These are phyloP conservation scores for Aspergillus sojae DNA, from an alignment of 2,329 filamentous ascomycete species.

Conservation along the genomic window DNA sequence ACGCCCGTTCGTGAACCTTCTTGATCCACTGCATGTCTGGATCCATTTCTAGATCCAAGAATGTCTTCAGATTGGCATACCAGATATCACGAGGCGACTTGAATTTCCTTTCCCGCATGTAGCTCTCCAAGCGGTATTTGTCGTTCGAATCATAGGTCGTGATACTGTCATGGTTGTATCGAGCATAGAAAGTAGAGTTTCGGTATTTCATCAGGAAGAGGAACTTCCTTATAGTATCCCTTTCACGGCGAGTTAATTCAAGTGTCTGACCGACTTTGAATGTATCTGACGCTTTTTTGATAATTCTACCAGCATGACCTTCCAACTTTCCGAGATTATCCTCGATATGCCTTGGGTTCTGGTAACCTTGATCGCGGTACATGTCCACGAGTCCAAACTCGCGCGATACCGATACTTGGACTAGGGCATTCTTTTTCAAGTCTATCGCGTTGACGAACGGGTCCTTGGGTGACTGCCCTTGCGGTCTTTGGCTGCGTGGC, in stretches of 20 bases:
- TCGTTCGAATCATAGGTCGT: slow-evolving; percentile 38
- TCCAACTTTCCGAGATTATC: slow-evolving; percentile 31
- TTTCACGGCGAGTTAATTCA: slow-evolving; percentile 34
- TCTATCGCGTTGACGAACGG: background rate
- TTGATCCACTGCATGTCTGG: slow-evolving; percentile 27
- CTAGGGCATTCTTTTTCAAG: slow-evolving; percentile 1
- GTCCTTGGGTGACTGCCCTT: background rate
- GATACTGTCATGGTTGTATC: slow-evolving; percentile 38
- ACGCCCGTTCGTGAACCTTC: slow-evolving; percentile 27
- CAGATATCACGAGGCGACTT: slow-evolving; percentile 37
- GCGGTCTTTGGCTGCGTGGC: background rate
- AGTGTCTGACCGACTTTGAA: slow-evolving; percentile 20
- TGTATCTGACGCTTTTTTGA: slow-evolving; percentile 26
- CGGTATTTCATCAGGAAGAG: slow-evolving; percentile 52
- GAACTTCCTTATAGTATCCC: slow-evolving; percentile 48
- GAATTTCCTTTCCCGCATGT: slow-evolving; percentile 35
- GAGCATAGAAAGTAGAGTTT: slow-evolving; percentile 34
- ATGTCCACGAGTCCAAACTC: slow-evolving; percentile 35
- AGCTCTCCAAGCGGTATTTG: slow-evolving; percentile 37
- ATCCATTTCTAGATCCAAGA: slow-evolving; percentile 37
- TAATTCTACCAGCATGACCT: slow-evolving; percentile 19
- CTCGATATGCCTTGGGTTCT: slow-evolving; percentile 31
- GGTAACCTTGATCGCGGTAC: slow-evolving; percentile 31
- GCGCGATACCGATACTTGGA: slow-evolving; percentile 23
- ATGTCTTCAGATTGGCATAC: slow-evolving; percentile 35